phyloP scores from a whole-genome alignment of 805 yeast species.

The Clavispora vitiphila region DNA sequence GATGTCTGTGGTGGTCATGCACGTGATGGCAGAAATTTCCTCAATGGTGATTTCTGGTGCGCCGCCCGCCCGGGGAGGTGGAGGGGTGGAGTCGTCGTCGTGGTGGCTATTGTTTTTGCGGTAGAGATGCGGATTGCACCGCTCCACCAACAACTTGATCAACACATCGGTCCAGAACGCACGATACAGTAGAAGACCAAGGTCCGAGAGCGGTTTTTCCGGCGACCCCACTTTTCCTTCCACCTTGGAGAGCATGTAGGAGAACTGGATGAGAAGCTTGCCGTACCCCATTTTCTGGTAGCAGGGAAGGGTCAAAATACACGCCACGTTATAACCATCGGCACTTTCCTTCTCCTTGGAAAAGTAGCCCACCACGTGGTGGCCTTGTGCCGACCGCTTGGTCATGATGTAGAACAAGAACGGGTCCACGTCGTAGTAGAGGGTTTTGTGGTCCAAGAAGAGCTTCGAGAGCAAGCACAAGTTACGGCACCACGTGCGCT shows the following conservation, averaged over 20 bases:
- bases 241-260: conserved; percentile 81
- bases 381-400: conserved; percentile 80
- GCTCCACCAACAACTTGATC: conserved; percentile 64
- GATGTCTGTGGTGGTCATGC: conserved; percentile 96
- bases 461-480: conserved; percentile 84
- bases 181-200: conserved; percentile 88
- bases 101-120: conserved; percentile 30
- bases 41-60: conserved; percentile 70
- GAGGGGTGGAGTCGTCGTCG: conserved; percentile 15
- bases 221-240: conserved; percentile 95
- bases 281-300: conserved; percentile 96
- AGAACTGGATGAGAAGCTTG: conserved; percentile 83
- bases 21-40: conserved; percentile 76
- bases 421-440: conserved; percentile 97
- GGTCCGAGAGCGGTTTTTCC: conserved; percentile 92
- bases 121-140: conserved; percentile 35
- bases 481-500: conserved; percentile 96
- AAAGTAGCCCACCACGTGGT: conserved; percentile 93
- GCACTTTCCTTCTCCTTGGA: conserved; percentile 97
- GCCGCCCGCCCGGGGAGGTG: conserved; percentile 15
- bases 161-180: conserved; percentile 95
- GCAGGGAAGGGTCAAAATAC: conserved; percentile 93
- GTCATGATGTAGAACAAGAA: conserved; percentile 96
- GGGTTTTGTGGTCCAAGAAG: conserved; percentile 91
- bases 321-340: conserved; percentile 92